A percentile compares a stretch with the other conserved stretches of the same genome.
Conservation (phyloP, 1,284 basidiomycete species). For the Leccinum idahoense region DNA sequence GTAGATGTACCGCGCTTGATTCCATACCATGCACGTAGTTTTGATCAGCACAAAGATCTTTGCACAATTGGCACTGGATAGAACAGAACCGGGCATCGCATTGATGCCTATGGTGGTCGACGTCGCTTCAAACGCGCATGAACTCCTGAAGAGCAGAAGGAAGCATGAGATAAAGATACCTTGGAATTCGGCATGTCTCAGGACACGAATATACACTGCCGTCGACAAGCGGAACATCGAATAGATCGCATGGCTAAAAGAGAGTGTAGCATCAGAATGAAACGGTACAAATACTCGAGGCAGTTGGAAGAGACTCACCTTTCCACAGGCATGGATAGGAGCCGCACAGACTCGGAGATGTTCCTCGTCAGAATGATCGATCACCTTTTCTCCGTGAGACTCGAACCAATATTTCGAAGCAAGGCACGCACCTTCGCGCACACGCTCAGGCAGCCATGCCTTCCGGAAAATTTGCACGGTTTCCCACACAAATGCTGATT, state of each 20-base stretch:
- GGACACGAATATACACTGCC: constrained; percentile 37
- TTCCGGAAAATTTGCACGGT: constrained; percentile 38
- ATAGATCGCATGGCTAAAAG: constrained; percentile 43
- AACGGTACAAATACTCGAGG: background rate
- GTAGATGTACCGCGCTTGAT: constrained; percentile 43
- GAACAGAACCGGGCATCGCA: constrained; percentile 50
- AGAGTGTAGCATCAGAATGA: background rate
- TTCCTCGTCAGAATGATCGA: constrained; percentile 40
- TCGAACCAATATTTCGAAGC: background rate
- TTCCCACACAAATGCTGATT: constrained; percentile 49
- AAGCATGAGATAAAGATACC: constrained; percentile 26
- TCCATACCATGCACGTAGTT: constrained; percentile 53
- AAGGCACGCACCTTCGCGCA: constrained; percentile 42
- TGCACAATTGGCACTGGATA: constrained; percentile 49
- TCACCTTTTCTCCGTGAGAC: constrained; percentile 29
- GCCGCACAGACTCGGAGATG: constrained; percentile 46
- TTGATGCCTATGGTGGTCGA: constrained; percentile 44
- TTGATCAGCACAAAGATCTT: constrained; percentile 41
- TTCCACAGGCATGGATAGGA: constrained; percentile 47
- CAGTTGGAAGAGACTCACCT: constrained; percentile 30
- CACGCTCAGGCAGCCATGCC: constrained; percentile 41
- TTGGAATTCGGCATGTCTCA: constrained; percentile 39
- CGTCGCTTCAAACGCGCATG: constrained; percentile 30
- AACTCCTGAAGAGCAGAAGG: background rate
- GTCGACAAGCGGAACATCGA: constrained; percentile 27